phyloP scores from a whole-genome alignment of 345 rosid genomes.

The Cardamine resedifolia region DNA sequence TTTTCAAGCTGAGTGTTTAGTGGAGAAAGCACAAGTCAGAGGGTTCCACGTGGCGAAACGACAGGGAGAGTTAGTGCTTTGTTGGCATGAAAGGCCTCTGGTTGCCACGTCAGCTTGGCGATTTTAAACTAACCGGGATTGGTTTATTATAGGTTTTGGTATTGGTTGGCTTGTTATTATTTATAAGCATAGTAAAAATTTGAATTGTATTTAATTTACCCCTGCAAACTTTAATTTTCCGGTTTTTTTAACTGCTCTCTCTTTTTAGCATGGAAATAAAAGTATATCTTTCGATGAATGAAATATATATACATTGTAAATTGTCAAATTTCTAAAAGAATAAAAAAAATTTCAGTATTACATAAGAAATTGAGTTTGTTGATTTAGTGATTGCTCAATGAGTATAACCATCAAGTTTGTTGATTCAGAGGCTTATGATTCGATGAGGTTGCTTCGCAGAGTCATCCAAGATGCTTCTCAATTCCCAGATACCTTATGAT shows the following conservation, averaged over 20 bases:
- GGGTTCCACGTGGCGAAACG: slow-evolving; percentile 95
- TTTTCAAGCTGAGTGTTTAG: slow-evolving; percentile 65
- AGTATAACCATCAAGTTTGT: too few species aligned
- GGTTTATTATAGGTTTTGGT: background rate
- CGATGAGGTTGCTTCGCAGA: too few species aligned
- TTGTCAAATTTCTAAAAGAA: background rate
- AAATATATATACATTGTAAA: too few species aligned
- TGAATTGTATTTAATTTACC: slow-evolving; percentile 1
- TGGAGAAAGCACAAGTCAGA: slow-evolving; percentile 60
- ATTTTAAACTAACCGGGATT: slow-evolving; percentile 39
- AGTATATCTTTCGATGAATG: too few species aligned
- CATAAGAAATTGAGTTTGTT: too few species aligned
- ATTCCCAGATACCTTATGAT: too few species aligned
- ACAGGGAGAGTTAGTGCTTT: slow-evolving; percentile 83
- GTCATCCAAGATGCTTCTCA: too few species aligned
- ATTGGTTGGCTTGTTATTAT: background rate
- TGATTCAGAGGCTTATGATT: too few species aligned
- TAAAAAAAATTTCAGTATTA: too few species aligned
- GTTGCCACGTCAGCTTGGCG: slow-evolving; percentile 94
- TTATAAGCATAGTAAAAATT: background rate
- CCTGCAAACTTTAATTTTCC: background rate
- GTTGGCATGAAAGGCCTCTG: slow-evolving; percentile 78
- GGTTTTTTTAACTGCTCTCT: background rate
- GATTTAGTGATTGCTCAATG: too few species aligned
- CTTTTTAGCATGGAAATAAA: background rate